phyloP scores from a whole-genome alignment of 257 asterid genomes.

The Ballota nigra region DNA sequence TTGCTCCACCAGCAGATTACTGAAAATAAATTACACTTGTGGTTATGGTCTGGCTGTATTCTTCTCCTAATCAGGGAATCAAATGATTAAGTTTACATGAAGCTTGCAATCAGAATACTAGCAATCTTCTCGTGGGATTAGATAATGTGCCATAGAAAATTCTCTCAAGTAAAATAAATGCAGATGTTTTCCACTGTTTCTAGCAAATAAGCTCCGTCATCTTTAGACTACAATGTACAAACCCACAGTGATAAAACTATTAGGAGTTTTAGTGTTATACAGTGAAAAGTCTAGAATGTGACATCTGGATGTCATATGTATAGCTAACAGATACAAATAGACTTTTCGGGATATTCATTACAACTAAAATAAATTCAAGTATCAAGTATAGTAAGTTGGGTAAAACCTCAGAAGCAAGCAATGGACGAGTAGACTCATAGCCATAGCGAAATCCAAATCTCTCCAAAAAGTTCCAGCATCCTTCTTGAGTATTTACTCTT shows the following conservation, averaged over 20 bases:
- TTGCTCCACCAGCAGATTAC: constrained; percentile 4
- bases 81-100: background rate
- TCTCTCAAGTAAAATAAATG: background rate
- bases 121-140: background rate
- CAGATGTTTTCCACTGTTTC: background rate
- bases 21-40: background rate
- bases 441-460: constrained; percentile 86
- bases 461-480: constrained; percentile 68
- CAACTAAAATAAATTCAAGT: constrained; percentile 3
- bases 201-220: background rate
- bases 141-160: background rate
- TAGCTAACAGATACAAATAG: background rate
- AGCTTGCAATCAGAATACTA: background rate
- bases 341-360: background rate
- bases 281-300: background rate
- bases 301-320: background rate
- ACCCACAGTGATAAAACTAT: background rate
- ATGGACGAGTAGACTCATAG: constrained; percentile 47
- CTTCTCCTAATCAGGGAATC: background rate
- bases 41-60: background rate
- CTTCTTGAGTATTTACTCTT: constrained; percentile 37
- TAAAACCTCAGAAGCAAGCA: constrained; percentile 89
- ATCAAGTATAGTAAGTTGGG: constrained; percentile 14
- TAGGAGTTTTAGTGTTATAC: constrained; percentile 3
- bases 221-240: constrained; percentile 12